These are phyloP conservation scores for Grifola frondosa DNA, from an alignment of 1,284 basidiomycete species.

Conservation along the genomic window DNA sequence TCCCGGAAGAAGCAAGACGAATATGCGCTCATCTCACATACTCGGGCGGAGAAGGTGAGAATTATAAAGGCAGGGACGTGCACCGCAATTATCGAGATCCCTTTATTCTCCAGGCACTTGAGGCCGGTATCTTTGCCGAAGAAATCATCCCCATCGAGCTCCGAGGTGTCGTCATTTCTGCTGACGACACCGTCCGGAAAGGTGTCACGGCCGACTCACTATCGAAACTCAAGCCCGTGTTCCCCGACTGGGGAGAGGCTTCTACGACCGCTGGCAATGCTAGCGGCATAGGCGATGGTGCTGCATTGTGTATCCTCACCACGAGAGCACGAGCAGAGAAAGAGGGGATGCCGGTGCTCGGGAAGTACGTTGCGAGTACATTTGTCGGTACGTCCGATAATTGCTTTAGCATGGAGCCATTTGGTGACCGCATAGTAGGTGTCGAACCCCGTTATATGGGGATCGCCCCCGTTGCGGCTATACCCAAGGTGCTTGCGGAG, in stretches of 20 bases:
- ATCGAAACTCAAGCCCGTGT: constrained; percentile 67
- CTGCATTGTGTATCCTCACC: constrained; percentile 86
- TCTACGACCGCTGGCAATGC: constrained; percentile 89
- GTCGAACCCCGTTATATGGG: constrained; percentile 88
- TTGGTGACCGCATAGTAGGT: constrained; percentile 41
- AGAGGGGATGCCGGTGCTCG: constrained; percentile 85
- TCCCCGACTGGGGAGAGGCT: constrained; percentile 75
- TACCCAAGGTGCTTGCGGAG: constrained; percentile 77
- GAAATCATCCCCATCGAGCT: constrained; percentile 81
- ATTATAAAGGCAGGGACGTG: constrained; percentile 9
- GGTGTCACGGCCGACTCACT: constrained; percentile 75
- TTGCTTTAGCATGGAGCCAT: neutral
- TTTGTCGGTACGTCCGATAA: constrained; percentile 65
- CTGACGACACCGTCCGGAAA: constrained; percentile 82
- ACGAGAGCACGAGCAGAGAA: constrained; percentile 81
- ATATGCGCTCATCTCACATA: constrained; percentile 81
- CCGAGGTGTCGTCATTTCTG: constrained; percentile 53
- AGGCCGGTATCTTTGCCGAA: constrained; percentile 67
- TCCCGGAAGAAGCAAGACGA: constrained; percentile 79
- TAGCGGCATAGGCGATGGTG: constrained; percentile 94
- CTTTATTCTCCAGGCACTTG: constrained; percentile 46
- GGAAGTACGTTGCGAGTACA: constrained; percentile 82
- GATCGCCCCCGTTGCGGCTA: constrained; percentile 81
- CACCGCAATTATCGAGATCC: neutral
- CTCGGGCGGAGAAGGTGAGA: constrained; percentile 64